These are phyloP conservation scores for Eucalyptus erythrocorys DNA, from an alignment of 345 rosid genomes.

Conservation along the genomic window DNA sequence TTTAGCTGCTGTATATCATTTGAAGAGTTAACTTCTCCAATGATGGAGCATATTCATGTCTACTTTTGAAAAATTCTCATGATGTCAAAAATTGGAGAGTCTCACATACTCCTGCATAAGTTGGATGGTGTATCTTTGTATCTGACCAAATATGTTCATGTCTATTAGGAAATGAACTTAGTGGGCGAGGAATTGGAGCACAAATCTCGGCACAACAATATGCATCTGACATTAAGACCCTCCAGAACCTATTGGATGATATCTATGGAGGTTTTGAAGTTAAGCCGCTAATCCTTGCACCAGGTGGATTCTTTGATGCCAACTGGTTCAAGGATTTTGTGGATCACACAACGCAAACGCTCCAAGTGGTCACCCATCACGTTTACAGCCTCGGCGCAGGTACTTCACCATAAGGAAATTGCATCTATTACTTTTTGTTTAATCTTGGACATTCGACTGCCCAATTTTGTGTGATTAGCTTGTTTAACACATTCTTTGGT, in stretches of 20 bases:
- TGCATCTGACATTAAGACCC: conserved; percentile 9
- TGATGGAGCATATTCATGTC: neutral
- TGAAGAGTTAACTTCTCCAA: neutral
- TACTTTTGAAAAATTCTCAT: neutral
- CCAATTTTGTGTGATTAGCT: neutral
- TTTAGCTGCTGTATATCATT: neutral
- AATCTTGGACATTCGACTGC: neutral
- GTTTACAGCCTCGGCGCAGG: conserved; percentile 51
- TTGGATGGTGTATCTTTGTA: neutral
- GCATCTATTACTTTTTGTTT: neutral
- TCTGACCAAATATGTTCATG: neutral
- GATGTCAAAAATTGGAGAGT: neutral
- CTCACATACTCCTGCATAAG: neutral
- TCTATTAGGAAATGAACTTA: conserved; percentile 34
- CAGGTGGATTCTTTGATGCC: conserved; percentile 39
- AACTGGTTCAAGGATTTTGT: conserved; percentile 25
- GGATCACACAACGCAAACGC: conserved; percentile 3
- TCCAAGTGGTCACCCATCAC: conserved; percentile 42
- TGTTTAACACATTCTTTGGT: neutral
- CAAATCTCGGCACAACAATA: conserved; percentile 24
- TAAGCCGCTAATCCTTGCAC: conserved; percentile 34
- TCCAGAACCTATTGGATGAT: conserved; percentile 6
- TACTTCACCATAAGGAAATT: neutral
- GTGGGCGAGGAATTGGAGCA: conserved; percentile 28
- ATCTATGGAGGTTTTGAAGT: conserved; percentile 10